These are phyloP conservation scores for Musa beccarii DNA, from an alignment of 176 grass and related monocot genomes.

Conservation along the genomic window DNA sequence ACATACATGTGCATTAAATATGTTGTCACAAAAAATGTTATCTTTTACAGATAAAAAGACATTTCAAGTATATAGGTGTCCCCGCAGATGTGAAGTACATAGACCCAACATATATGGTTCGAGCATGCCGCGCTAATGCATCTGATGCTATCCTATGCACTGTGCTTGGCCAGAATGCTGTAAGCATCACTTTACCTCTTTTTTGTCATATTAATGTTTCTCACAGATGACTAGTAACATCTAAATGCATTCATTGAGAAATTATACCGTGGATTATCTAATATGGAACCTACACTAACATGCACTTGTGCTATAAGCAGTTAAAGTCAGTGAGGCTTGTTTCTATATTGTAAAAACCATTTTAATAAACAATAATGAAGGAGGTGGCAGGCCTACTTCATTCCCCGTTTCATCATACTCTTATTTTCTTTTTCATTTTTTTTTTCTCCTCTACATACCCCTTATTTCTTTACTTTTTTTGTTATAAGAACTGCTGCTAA, in stretches of 20 bases:
- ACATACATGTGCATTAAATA: background rate
- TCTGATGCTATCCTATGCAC: conserved; percentile 98
- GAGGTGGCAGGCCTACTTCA: no score
- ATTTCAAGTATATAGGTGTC: conserved; percentile 75
- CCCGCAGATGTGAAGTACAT: conserved; percentile 93
- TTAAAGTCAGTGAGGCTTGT: no score
- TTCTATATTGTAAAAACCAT: no score
- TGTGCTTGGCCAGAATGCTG: conserved; percentile 91
- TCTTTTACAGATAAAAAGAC: conserved; percentile 74
- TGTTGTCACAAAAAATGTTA: background rate
- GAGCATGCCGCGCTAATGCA: conserved; percentile 87
- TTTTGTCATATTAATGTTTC: background rate
- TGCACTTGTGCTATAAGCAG: background rate
- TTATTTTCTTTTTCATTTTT: no score
- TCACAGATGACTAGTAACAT: background rate
- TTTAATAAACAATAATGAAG: no score
- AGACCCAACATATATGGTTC: conserved; percentile 95
- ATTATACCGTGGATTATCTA: conserved; percentile 7
- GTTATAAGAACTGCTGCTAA: no score
- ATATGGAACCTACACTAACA: background rate
- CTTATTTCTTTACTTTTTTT: no score
- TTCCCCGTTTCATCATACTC: no score
- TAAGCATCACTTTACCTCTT: conserved; percentile 27
- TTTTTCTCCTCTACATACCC: no score
- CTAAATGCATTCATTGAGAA: conserved; percentile 4